A percentile compares a stretch with the other conserved stretches of the same genome.
phyloP scores from a whole-genome alignment of 2,329 filamentous ascomycete genomes.

The Akanthomyces uredinophilus region DNA sequence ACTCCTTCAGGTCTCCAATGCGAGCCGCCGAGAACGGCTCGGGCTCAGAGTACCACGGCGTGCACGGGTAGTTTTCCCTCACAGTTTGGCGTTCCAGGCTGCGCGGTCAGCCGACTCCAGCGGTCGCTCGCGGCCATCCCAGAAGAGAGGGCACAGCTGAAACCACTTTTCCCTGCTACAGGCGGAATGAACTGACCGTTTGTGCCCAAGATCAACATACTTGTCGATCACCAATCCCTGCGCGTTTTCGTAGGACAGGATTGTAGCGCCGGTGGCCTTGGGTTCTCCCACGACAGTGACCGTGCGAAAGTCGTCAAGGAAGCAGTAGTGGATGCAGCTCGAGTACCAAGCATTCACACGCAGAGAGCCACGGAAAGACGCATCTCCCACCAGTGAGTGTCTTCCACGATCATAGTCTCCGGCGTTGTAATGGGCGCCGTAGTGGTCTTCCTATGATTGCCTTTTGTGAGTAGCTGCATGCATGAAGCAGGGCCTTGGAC shows the following conservation, averaged over 20 bases:
- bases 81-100: conserved; percentile 42
- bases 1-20: not conserved
- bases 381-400: conserved; percentile 55
- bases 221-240: conserved; percentile 28
- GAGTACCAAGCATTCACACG: conserved; percentile 55
- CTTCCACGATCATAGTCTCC: conserved; percentile 54
- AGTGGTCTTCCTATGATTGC: conserved; percentile 44
- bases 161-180: conserved; percentile 36
- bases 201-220: conserved; percentile 34
- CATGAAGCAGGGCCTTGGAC: too few relatives aligned
- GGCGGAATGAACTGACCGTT: conserved; percentile 31
- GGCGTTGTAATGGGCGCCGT: conserved; percentile 53
- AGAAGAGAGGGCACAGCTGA: conserved; percentile 37
- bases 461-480: not conserved
- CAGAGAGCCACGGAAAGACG: conserved; percentile 47
- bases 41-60: too few relatives aligned
- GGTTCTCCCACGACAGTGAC: conserved; percentile 41
- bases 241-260: conserved; percentile 25
- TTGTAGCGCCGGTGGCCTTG: conserved; percentile 17
- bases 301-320: conserved; percentile 54
- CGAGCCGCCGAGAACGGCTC: not conserved
- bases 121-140: conserved; percentile 26
- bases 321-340: conserved; percentile 53
- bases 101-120: conserved; percentile 39
- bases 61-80: not conserved